Percentiles rank a stretch among this genome's conserved stretches.
Conservation (phyloP, 768 basidiomycete genomes). For the Strobilomyces echinocephalus region DNA sequence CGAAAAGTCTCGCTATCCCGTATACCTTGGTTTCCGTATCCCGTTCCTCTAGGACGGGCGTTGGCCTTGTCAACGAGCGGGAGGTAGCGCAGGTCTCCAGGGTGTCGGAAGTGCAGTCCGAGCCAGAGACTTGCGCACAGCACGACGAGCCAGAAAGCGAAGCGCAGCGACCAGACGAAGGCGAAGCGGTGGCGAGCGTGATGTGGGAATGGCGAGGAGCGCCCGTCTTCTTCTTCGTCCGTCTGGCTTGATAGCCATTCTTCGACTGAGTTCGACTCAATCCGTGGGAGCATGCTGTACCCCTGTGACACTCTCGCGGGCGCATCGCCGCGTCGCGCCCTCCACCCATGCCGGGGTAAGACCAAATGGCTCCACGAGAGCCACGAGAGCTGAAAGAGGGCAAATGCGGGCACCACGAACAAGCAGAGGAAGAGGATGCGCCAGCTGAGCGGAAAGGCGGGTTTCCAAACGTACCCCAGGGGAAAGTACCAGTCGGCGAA, state of each 20-base stretch:
- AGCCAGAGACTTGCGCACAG: slow-evolving; percentile 2
- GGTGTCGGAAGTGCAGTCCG: not conserved
- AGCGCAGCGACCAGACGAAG: not conserved
- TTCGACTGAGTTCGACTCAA: slow-evolving; percentile 6
- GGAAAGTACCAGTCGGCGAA: slow-evolving; percentile 10
- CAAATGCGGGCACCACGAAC: slow-evolving; percentile 10
- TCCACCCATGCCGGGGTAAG: too few relatives aligned
- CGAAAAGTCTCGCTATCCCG: not conserved
- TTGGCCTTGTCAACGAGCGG: slow-evolving; percentile 13
- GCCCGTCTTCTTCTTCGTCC: not conserved
- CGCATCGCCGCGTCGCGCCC: not conserved
- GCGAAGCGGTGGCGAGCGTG: not conserved
- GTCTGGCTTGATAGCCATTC: not conserved
- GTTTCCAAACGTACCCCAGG: slow-evolving; percentile 8
- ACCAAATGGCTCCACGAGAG: not conserved
- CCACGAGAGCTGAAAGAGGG: slow-evolving; percentile 6
- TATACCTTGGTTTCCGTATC: slow-evolving; percentile 15
- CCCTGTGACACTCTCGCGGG: not conserved
- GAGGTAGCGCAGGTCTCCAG: slow-evolving; percentile 14
- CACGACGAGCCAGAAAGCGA: slow-evolving; percentile 5
- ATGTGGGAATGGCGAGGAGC: not conserved
- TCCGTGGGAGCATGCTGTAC: slow-evolving; percentile 10
- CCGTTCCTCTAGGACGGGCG: slow-evolving; percentile 8
- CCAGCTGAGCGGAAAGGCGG: slow-evolving; percentile 19
- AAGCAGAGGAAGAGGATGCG: slow-evolving; percentile 12